Conservation (phyloP, 768 basidiomycete species). For the Boletus rufocinnamomeus region DNA sequence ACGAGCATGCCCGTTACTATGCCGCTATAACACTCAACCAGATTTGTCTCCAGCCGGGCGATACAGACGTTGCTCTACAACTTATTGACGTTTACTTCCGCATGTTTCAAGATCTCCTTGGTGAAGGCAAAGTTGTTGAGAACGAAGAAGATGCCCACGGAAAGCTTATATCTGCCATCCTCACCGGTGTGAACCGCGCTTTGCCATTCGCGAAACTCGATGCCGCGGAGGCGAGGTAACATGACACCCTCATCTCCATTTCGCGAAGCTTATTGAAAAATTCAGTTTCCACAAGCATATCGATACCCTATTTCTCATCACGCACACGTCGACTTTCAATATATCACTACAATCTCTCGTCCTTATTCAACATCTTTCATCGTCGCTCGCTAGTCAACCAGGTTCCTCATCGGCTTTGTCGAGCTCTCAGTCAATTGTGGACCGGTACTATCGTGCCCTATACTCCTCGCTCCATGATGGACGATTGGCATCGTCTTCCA, state of each 20-base stretch:
- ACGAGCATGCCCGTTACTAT: slow-evolving; percentile 86
- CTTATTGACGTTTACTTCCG: slow-evolving; percentile 93
- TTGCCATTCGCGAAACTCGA: slow-evolving; percentile 89
- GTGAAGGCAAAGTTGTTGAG: slow-evolving; percentile 47
- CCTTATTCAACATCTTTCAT: slow-evolving; percentile 81
- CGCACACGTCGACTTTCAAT: slow-evolving; percentile 95
- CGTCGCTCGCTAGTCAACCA: slow-evolving; percentile 48
- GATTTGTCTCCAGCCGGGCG: slow-evolving; percentile 67
- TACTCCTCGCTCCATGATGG: slow-evolving; percentile 88
- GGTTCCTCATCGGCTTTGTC: slow-evolving; percentile 43
- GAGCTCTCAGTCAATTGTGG: slow-evolving; percentile 50
- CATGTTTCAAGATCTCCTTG: slow-evolving; percentile 86
- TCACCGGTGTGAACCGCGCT: slow-evolving; percentile 95
- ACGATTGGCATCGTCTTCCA: slow-evolving; percentile 78
- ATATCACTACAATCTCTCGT: slow-evolving; percentile 91
- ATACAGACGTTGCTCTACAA: slow-evolving; percentile 71
- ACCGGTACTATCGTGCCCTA: slow-evolving; percentile 78
- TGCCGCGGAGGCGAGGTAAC: slow-evolving; percentile 63
- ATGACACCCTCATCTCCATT: slow-evolving; percentile 6
- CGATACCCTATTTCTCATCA: slow-evolving; percentile 91
- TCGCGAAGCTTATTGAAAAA: slow-evolving; percentile 1
- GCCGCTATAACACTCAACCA: slow-evolving; percentile 94
- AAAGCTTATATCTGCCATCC: slow-evolving; percentile 82
- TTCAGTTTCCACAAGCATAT: slow-evolving; percentile 81
- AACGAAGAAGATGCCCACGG: slow-evolving; percentile 68